phyloP scores from a whole-genome alignment of 805 yeast species.

The Isabelozyma pseudorhagii region DNA sequence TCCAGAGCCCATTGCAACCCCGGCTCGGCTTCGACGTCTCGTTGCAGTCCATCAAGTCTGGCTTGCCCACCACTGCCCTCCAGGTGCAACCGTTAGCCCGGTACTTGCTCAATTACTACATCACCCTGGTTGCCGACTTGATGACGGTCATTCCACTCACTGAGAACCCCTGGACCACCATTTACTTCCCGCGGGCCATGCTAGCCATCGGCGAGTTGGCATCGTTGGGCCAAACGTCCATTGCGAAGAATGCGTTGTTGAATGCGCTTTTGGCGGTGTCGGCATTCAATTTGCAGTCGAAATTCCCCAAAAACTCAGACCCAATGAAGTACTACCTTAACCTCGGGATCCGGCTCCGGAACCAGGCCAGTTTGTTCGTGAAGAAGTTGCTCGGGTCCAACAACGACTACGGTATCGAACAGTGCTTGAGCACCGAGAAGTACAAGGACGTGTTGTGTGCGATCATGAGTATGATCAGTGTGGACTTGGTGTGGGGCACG shows the following conservation, averaged over 20 bases:
- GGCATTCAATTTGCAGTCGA: slow-evolving; percentile 76
- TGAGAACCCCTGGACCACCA: slow-evolving; percentile 83
- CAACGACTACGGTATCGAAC: slow-evolving; percentile 37
- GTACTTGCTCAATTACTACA: slow-evolving; percentile 68
- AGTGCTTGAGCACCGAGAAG: slow-evolving; percentile 52
- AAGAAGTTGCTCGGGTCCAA: slow-evolving; percentile 47
- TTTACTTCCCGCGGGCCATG: slow-evolving; percentile 81
- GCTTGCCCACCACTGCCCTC: slow-evolving; percentile 58
- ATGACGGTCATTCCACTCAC: slow-evolving; percentile 71
- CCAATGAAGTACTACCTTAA: slow-evolving; percentile 67
- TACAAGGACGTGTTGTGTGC: slow-evolving; percentile 85
- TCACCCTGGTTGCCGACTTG: slow-evolving; percentile 71
- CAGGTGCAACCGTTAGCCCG: slow-evolving; percentile 68
- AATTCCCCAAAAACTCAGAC: slow-evolving; percentile 62
- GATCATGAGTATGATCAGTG: slow-evolving; percentile 79
- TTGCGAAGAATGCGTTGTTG: slow-evolving; percentile 72
- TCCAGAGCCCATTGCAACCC: slow-evolving; percentile 35
- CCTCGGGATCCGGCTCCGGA: slow-evolving; percentile 69
- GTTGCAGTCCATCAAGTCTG: slow-evolving; percentile 9
- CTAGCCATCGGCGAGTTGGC: slow-evolving; percentile 79
- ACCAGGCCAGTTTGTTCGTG: slow-evolving; percentile 70
- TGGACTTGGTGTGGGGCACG: slow-evolving; percentile 88
- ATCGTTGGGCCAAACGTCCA: slow-evolving; percentile 68
- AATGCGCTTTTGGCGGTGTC: slow-evolving; percentile 79
- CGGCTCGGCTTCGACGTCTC: slow-evolving; percentile 41